Evolutionary conservation across 768 basidiomycete species (phyloP), one percentile per base, ranked within the genome.

Genomic region (Suillus clintonianus): DNA sequence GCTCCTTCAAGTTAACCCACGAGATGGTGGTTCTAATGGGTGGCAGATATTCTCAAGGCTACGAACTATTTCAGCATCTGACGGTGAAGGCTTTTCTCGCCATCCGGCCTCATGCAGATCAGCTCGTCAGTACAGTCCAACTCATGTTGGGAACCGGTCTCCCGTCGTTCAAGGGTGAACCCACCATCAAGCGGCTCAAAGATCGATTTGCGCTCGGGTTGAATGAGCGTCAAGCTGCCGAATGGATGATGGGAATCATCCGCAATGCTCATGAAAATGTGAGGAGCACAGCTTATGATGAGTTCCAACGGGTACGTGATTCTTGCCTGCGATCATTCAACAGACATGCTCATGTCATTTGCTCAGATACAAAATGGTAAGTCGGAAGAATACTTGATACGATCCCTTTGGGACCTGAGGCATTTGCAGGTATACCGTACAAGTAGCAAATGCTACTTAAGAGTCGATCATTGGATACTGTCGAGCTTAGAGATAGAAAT

Each of bases 21-120:
- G 97, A 99, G 76, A 99, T 99, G 97, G 92, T 99, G 19, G 84
- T 92, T 15, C 80, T 99, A 37, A 99, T 99, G 97, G 97, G 97
- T 56, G 97, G 97, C 11, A 85, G 92, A 67, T 85, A 91, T 72
- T 96, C 94, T 1, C 92, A 96, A 77, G 97, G 97, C 22, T 99
- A 97, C 77, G 89, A 91, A 62, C 84, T 95, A 43, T 99, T 99
- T 82, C 90, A 92, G 70, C 92, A 93, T 71, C 86, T 99, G 41
- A 94, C 93, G 4, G 88, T 99, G 68, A 97, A 98, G 76, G 96
- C 94, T 1, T 99, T 99, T 85, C 86, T 99, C 48, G 94, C 97
- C 3, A 90, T 97, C 64, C 89, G 97, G n/a, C 95, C 95, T 0
- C 91, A 95, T 74, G 90, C 94, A 5, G 92, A 95, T 53, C 93